These are phyloP conservation scores for Fusarium sp. DNA, from an alignment of 2,329 filamentous ascomycete species.

Conservation along the genomic window DNA sequence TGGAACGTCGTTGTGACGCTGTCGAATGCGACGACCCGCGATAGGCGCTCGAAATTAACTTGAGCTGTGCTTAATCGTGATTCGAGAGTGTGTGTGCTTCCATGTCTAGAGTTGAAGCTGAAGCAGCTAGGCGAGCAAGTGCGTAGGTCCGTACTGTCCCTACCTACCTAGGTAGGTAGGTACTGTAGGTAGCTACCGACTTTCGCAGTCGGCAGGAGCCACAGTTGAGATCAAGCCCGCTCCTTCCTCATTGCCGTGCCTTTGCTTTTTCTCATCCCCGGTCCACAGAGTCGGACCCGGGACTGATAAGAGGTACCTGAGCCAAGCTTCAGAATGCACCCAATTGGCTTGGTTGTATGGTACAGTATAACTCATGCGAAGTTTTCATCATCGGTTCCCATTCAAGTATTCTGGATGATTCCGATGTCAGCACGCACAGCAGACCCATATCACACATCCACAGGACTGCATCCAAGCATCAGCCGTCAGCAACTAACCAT, in stretches of 20 bases:
- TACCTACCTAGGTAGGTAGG: neutral
- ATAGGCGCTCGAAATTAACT: neutral
- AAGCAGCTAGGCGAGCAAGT: neutral
- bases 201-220: neutral
- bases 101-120: neutral
- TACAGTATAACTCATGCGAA: neutral
- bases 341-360: neutral
- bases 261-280: neutral
- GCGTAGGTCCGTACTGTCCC: neutral
- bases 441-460: conserved; percentile 5
- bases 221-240: conserved; percentile 18
- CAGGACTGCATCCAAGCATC: neutral
- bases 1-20: conserved; percentile 4
- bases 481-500: conserved; percentile 4
- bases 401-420: neutral
- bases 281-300: neutral
- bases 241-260: conserved; percentile 9
- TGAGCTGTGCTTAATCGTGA: conserved; percentile 5
- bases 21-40: conserved; percentile 5
- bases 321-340: neutral
- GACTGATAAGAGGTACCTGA: conserved; percentile 5
- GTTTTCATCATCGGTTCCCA: neutral
- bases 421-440: neutral
- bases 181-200: neutral
- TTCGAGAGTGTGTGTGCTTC: neutral